Conservation (phyloP, 768 basidiomycete genomes). For the Rhodosporidiobolus sp. region DNA sequence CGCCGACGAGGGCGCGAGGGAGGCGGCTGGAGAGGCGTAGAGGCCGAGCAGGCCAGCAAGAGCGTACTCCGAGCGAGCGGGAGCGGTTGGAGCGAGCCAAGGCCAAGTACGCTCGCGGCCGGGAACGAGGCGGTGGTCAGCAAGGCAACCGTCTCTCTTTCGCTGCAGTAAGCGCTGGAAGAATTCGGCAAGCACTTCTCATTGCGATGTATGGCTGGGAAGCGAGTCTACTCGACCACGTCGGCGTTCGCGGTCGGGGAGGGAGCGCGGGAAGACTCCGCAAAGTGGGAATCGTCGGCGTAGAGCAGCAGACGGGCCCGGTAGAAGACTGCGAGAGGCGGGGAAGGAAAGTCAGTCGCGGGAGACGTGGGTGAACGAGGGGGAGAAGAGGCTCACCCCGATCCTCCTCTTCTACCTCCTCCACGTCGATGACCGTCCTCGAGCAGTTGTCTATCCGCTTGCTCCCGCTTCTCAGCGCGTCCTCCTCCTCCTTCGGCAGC, state of each 20-base stretch:
- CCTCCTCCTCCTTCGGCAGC: conserved; percentile 10
- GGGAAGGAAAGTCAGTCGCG: background rate
- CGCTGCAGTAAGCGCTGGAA: no score
- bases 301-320: conserved; percentile 3
- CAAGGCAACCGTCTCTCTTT: no score
- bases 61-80: no score
- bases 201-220: no score
- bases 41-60: no score
- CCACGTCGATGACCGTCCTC: conserved; percentile 30
- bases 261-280: conserved; percentile 24
- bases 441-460: conserved; percentile 36
- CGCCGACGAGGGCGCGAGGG: no score
- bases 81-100: no score
- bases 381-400: conserved; percentile 1
- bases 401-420: background rate
- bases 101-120: no score
- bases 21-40: no score
- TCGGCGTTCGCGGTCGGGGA: conserved; percentile 30
- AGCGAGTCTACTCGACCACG: conserved; percentile 11
- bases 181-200: background rate
- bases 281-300: conserved; percentile 32
- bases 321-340: background rate
- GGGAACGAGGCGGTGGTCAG: no score
- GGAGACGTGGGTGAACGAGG: background rate
- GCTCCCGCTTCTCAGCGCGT: conserved; percentile 8